Percentiles rank a stretch among this genome's conserved stretches.
phyloP scores from a whole-genome alignment of 345 rosid species.

The Melastoma malabathricum region DNA sequence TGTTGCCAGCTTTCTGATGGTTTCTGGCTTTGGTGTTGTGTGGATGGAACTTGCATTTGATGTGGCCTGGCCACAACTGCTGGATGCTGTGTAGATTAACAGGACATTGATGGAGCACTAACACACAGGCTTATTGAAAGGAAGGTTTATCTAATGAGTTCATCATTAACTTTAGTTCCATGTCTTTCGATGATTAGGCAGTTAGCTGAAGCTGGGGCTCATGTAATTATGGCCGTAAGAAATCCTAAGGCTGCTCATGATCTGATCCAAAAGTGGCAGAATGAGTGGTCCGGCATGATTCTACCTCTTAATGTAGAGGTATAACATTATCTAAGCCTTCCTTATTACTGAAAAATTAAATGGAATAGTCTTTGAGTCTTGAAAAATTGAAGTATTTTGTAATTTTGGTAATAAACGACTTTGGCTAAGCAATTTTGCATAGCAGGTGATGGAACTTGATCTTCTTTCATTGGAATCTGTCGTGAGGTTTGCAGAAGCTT shows the following conservation, averaged over 20 bases:
- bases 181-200: conserved; percentile 32
- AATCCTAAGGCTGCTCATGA: conserved; percentile 60
- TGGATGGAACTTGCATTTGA: too few relatives aligned
- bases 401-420: conserved; percentile 2
- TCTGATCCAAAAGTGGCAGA: conserved; percentile 73
- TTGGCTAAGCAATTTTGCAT: neutral
- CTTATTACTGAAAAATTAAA: too few relatives aligned
- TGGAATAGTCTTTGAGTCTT: too few relatives aligned
- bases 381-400: too few relatives aligned
- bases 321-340: neutral
- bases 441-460: conserved; percentile 87
- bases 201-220: conserved; percentile 93
- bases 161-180: neutral
- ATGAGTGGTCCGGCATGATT: conserved; percentile 51
- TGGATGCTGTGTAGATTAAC: too few relatives aligned
- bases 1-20: too few relatives aligned
- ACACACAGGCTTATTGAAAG: neutral
- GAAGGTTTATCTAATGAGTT: neutral
- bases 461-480: conserved; percentile 84
- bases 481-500: conserved; percentile 45
- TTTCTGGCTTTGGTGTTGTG: too few relatives aligned
- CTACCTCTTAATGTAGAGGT: conserved; percentile 81
- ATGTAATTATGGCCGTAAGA: conserved; percentile 95
- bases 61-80: too few relatives aligned
- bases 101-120: too few relatives aligned